Evolutionary conservation across 2,329 filamentous ascomycete species (phyloP).

Genomic region (Camillea tinctor): DNA sequence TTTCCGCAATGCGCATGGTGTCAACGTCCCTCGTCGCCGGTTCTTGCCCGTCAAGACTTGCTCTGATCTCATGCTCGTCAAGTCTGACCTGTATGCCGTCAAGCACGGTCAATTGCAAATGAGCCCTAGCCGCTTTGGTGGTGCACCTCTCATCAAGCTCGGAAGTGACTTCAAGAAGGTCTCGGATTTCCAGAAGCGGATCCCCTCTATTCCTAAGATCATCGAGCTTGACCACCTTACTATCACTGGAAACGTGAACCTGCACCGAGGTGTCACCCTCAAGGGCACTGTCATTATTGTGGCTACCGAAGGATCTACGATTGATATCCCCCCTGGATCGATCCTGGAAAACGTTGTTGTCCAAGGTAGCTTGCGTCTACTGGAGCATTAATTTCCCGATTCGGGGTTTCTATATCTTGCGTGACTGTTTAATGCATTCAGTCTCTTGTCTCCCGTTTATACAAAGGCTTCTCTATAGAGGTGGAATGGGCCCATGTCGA

Average conservation of each 20-base stretch:
- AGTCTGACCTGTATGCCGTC: constrained; percentile 97
- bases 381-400: constrained; percentile 56
- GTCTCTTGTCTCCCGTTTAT: neutral
- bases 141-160: constrained; percentile 97
- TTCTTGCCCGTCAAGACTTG: constrained; percentile 99
- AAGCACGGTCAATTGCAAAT: constrained; percentile 98
- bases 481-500: neutral
- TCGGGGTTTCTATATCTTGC: constrained; percentile 1
- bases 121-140: constrained; percentile 93
- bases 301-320: constrained; percentile 94
- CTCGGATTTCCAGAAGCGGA: constrained; percentile 89
- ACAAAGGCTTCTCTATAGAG: neutral
- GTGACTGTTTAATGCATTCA: neutral
- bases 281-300: constrained; percentile 99
- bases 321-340: constrained; percentile 94
- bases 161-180: constrained; percentile 99
- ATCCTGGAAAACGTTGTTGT: constrained; percentile 99
- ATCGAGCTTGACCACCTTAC: constrained; percentile 93
- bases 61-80: constrained; percentile 99
- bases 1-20: constrained; percentile 97
- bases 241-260: constrained; percentile 95
- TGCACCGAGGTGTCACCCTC: constrained; percentile 89
- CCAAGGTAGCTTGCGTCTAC: constrained; percentile 83
- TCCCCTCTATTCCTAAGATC: constrained; percentile 85
- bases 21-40: constrained; percentile 94